A percentile compares a stretch with the other conserved stretches of the same genome.
Evolutionary conservation across 352 stramenopile genomes (phyloP).

Genomic region (Phytophthora tubulina): DNA sequence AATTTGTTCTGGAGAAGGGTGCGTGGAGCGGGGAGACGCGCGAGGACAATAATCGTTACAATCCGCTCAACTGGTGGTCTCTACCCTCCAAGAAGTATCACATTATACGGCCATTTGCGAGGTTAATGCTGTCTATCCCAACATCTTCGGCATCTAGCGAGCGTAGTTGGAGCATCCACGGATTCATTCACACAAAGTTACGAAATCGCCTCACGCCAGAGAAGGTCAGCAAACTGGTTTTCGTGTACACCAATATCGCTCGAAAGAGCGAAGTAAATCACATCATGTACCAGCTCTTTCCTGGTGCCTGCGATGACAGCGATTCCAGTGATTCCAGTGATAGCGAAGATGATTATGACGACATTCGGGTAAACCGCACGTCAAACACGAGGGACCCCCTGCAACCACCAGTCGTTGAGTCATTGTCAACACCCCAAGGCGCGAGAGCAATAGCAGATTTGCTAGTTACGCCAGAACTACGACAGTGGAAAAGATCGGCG

Average conservation of each 20-base stretch:
- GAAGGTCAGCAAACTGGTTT: constrained; percentile 31
- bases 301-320: constrained; percentile 9
- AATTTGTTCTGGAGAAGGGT: constrained; percentile 3
- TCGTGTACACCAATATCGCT: constrained; percentile 33
- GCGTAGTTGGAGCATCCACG: constrained; percentile 33
- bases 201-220: constrained; percentile 27
- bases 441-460: too few relatives aligned
- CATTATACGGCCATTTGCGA: constrained; percentile 19
- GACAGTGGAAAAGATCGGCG: too few relatives aligned
- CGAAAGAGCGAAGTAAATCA: constrained; percentile 23
- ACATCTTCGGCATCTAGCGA: constrained; percentile 33
- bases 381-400: too few relatives aligned
- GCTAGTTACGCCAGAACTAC: too few relatives aligned
- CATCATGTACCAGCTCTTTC: constrained; percentile 32
- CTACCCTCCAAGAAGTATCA: constrained; percentile 1
- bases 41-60: background rate
- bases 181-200: constrained; percentile 28
- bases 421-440: too few relatives aligned
- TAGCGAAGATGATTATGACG: background rate
- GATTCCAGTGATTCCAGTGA: constrained; percentile 5
- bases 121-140: constrained; percentile 26
- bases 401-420: too few relatives aligned
- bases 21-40: background rate
- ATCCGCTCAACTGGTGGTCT: constrained; percentile 10
- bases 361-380: too few relatives aligned